Conservation (phyloP, 768 basidiomycete species). For the Trametes meyenii region DNA sequence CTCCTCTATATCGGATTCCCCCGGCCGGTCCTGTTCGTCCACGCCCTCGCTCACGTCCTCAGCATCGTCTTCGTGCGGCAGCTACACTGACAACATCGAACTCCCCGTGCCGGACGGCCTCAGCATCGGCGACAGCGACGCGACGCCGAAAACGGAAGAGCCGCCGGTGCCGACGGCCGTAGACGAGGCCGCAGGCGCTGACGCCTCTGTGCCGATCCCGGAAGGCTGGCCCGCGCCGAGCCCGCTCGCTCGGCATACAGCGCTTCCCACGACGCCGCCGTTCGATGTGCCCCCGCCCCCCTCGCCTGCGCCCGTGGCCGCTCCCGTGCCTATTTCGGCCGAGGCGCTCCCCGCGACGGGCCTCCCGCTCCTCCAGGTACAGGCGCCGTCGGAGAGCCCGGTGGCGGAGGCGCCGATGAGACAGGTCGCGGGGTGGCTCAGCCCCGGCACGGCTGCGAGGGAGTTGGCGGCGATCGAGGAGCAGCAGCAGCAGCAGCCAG, state of each 20-base stretch:
- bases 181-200: constrained; percentile 6
- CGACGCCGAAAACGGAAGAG: not conserved
- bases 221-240: constrained; percentile 1
- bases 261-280: constrained; percentile 19
- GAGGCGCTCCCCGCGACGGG: constrained; percentile 11
- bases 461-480: constrained; percentile 12
- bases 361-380: constrained; percentile 12
- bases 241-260: constrained; percentile 2
- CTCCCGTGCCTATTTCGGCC: constrained; percentile 7
- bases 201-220: not conserved
- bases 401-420: constrained; percentile 1
- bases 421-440: constrained; percentile 2
- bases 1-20: constrained; percentile 16
- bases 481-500: constrained; percentile 25
- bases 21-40: constrained; percentile 17
- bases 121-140: constrained; percentile 5
- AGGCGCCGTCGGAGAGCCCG: constrained; percentile 6
- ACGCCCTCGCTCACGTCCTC: constrained; percentile 27
- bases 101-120: not conserved
- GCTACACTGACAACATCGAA: constrained; percentile 8
- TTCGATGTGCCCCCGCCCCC: constrained; percentile 20
- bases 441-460: constrained; percentile 5
- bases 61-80: constrained; percentile 21
- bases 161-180: constrained; percentile 2
- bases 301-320: constrained; percentile 5